Evolutionary conservation across 768 basidiomycete genomes (phyloP), one percentile per base, ranked within the genome.

Genomic region (Nidularia sp.): DNA sequence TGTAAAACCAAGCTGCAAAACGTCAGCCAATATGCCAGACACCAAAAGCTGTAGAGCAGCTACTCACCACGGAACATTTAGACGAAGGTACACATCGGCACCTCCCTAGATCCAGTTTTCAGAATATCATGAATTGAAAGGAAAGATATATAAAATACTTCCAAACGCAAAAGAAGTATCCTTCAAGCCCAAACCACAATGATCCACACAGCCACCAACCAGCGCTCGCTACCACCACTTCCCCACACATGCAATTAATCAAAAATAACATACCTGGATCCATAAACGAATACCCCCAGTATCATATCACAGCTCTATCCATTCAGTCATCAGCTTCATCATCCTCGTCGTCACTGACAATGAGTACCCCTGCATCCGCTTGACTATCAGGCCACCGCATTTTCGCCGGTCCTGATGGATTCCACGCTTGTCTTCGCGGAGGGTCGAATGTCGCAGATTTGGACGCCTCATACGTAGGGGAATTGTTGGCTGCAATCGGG

Each of bases 311-410:
- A 18, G 18, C 18, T 18, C 18, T 18, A 18, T 25, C 47, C 44
- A 47, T 34, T 48, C 34, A 22, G 32, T 43, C 12, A 12, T 7
- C 15, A 10, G 33, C 33, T 57, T 53, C 57, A 18, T 59, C 53
- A 48, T 61, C 62, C 46, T 64, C 60, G 43, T 60, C 61, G 45
- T 65, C 78, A 60, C 78, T 82, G 56, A 81, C 63, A 35, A 76
- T 72, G 50, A 82, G 62, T 51, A 82, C 68, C 41, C 72, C 70
- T 18, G 65, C 65, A 35, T 73, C 70, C 45, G 71, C 67, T 48
- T 63, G 60, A 52, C 68, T 72, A 45, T 70, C 73, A 15, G 78
- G 80, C 82, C 82, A 83, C 35, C 66, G 66, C 45, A 66, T 61
- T 53, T 57, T 65, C 52, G 60, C 60, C 51, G 55, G 55, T 47